Conservation (phyloP, 2,329 filamentous ascomycete species). For the Colletotrichum sublineola region DNA sequence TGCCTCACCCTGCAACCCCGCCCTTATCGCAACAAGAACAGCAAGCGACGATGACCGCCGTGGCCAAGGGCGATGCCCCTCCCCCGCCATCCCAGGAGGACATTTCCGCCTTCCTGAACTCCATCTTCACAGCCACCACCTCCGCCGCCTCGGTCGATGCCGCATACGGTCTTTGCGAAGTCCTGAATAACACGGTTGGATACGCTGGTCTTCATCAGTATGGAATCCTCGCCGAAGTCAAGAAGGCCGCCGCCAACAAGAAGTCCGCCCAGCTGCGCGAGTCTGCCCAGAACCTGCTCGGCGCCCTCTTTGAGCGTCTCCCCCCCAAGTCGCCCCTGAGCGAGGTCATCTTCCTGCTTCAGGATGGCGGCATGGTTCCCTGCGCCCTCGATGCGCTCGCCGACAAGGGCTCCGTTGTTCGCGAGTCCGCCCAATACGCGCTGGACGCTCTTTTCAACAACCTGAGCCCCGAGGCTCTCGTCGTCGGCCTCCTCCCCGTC, state of each 20-base stretch:
- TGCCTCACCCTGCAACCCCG: slow-evolving; percentile 65
- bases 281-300: slow-evolving; percentile 93
- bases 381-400: slow-evolving; percentile 86
- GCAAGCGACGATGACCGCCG: slow-evolving; percentile 48
- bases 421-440: slow-evolving; percentile 93
- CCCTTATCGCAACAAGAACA: slow-evolving; percentile 50
- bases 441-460: slow-evolving; percentile 88
- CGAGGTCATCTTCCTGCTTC: slow-evolving; percentile 85
- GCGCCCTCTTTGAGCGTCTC: slow-evolving; percentile 92
- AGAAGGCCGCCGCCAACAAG: slow-evolving; percentile 89
- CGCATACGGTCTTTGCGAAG: slow-evolving; percentile 71
- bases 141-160: slow-evolving; percentile 78
- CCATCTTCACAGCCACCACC: slow-evolving; percentile 76
- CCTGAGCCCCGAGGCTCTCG: slow-evolving; percentile 84
- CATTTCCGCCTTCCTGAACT: slow-evolving; percentile 73
- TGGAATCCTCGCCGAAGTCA: slow-evolving; percentile 67
- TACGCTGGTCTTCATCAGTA: slow-evolving; percentile 66
- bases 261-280: slow-evolving; percentile 89
- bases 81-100: slow-evolving; percentile 76
- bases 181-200: slow-evolving; percentile 68
- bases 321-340: slow-evolving; percentile 81
- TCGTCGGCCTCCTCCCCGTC: slow-evolving; percentile 83
- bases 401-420: slow-evolving; percentile 90
- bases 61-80: slow-evolving; percentile 62
- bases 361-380: slow-evolving; percentile 80